Base-by-base conservation (phyloP, 768 basidiomycete species). In the Leccinellum albellum region DNA sequence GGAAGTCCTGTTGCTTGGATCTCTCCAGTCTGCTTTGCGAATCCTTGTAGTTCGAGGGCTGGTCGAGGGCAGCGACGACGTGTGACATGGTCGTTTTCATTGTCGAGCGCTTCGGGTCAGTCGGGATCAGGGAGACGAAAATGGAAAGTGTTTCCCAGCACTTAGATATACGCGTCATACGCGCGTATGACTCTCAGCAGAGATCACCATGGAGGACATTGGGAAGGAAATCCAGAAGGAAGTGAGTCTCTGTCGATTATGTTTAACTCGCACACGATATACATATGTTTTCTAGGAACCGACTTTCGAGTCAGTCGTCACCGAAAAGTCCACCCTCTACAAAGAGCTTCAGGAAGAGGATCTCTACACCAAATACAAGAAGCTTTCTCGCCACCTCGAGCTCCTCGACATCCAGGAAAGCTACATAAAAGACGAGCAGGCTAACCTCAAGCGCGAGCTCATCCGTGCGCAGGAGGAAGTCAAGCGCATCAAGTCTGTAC, bases 381-480 rank as follows among this genome's bases (percentile, higher is more conserved):
- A 93, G 68, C 88, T 99, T 50, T 84, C 91, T 52, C 88, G 93
- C 49, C 96, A 99, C 68, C 81, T 95, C 32, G 94, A 99, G 69
- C 93, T 99, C 78, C 85, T 98, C 35, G 89, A 92, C 52, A 92
- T 94, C 26, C 88, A 89, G 67, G 91, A 98, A 75, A 90, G 89
- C 75, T 99, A 98, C 72, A 97, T 99, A 75, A 96, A 98, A 71
- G 96, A 99, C 65, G 97, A 99, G 73, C 95, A 97, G 67, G 91
- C 91, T 15, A 98, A 98, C 68, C 85, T 99, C 55, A 96, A 98
- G 74, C 87, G 96, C 50, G 97, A 99, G 75, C 88, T 99, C 59
- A 90, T 98, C 63, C 92, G 97, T 55, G 97, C 97, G 0, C 97
- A 99, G 70, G 97, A 99, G 73, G 97, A 99, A 76, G 97, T 99